Conservation (phyloP, 1,284 basidiomycete species). For the Calocybe gambosa region DNA sequence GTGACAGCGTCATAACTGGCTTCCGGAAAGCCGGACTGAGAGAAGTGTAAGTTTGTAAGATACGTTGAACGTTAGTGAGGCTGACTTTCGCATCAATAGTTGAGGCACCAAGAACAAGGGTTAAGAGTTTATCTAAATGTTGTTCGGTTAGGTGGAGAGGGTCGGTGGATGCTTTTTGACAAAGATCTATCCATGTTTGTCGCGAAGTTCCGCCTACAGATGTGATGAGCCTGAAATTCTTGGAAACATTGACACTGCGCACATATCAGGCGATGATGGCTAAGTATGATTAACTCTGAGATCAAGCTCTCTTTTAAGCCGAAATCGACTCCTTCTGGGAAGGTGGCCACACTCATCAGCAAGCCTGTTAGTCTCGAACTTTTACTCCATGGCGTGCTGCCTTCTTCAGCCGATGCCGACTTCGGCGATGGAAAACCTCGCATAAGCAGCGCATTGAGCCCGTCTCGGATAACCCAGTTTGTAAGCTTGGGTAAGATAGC, state of each 20-base stretch:
- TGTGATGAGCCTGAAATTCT: neutral
- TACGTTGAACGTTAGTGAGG: neutral
- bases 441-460: conserved; percentile 42
- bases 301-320: conserved; percentile 38
- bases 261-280: conserved; percentile 73
- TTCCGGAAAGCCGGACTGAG: conserved; percentile 43
- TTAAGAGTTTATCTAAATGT: conserved; percentile 46
- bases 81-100: conserved; percentile 38
- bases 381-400: conserved; percentile 32
- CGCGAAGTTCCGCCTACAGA: conserved; percentile 45
- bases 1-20: conserved; percentile 74
- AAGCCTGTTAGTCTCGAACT: conserved; percentile 44
- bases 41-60: neutral
- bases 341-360: conserved; percentile 43
- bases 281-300: conserved; percentile 58
- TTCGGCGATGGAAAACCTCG: conserved; percentile 22
- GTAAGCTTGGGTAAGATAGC: conserved; percentile 38
- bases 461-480: conserved; percentile 50
- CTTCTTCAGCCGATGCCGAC: conserved; percentile 21
- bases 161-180: conserved; percentile 62
- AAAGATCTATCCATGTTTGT: conserved; percentile 80
- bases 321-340: conserved; percentile 33
- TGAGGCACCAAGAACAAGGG: conserved; percentile 42
- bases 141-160: conserved; percentile 56
- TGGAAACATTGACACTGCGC: conserved; percentile 19